Evolutionary conservation across 129 eudicot genomes (phyloP).

Genomic region (Apium graveolens): DNA sequence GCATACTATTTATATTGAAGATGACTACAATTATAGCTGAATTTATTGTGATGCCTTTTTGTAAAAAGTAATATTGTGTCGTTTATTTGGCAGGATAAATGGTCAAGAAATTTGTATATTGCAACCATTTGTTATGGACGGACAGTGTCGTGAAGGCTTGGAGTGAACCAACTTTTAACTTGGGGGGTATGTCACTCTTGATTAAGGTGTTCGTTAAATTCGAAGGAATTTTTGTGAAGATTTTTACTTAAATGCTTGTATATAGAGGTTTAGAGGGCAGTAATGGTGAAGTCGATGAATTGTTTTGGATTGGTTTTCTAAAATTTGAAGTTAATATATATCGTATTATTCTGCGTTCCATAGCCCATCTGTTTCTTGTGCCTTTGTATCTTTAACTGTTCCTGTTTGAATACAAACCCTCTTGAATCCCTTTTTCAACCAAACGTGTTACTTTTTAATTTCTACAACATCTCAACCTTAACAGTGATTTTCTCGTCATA

Average conservation of each 20-base stretch:
- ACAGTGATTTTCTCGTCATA: neutral
- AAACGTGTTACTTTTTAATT: neutral
- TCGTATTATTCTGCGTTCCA: neutral
- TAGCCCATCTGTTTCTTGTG: too few species aligned
- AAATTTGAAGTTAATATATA: neutral
- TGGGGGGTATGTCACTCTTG: slow-evolving; percentile 7
- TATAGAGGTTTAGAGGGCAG: neutral
- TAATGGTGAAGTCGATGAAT: neutral
- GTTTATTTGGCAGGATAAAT: slow-evolving; percentile 53
- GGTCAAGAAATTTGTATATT: slow-evolving; percentile 81
- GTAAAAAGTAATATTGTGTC: neutral
- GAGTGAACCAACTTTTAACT: neutral
- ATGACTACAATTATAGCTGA: too few species aligned
- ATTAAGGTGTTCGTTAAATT: neutral
- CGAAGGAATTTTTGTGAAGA: neutral
- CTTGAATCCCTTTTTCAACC: neutral
- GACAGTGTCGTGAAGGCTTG: slow-evolving; percentile 39
- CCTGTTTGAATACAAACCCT: neutral
- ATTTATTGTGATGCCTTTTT: neutral
- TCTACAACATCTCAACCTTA: too few species aligned
- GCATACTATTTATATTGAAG: neutral
- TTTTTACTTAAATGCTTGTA: neutral
- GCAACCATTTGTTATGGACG: slow-evolving; percentile 83
- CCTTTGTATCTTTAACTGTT: too few species aligned
- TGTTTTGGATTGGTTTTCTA: neutral